These are phyloP conservation scores for Clonostachys rosea DNA, from an alignment of 2,329 filamentous ascomycete genomes.

Conservation along the genomic window DNA sequence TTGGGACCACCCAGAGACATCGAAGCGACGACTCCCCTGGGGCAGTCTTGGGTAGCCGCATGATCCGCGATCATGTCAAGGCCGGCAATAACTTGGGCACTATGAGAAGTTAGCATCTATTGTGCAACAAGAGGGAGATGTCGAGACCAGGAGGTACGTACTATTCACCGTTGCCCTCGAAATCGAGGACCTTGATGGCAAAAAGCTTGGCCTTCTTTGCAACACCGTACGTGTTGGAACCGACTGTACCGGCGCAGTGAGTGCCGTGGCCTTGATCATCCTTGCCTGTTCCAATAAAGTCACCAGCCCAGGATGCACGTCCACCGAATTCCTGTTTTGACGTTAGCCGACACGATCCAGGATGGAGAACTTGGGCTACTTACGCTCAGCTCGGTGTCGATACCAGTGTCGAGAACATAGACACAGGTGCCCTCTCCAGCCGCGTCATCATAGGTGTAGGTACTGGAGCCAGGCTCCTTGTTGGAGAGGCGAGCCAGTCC, in stretches of 20 bases:
- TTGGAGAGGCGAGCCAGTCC: conserved; percentile 26
- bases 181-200: conserved; percentile 39
- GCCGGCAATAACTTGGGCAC: conserved; percentile 35
- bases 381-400: conserved; percentile 24
- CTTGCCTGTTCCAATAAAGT: conserved; percentile 21
- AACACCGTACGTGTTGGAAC: conserved; percentile 36
- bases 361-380: conserved; percentile 16
- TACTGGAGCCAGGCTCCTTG: conserved; percentile 10
- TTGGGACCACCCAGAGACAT: conserved; percentile 47
- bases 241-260: conserved; percentile 39
- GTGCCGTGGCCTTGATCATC: conserved; percentile 41
- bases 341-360: background rate
- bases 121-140: background rate
- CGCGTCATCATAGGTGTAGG: conserved; percentile 24
- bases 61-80: conserved; percentile 35
- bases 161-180: conserved; percentile 25
- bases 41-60: conserved; percentile 25
- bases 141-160: conserved; percentile 30
- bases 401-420: conserved; percentile 38
- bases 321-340: conserved; percentile 29
- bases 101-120: conserved; percentile 3
- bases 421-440: conserved; percentile 27
- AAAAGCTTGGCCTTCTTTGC: conserved; percentile 35
- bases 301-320: conserved; percentile 30
- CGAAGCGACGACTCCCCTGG: conserved; percentile 41